Evolutionary conservation across 768 basidiomycete genomes (phyloP), one percentile per base, ranked within the genome.

Genomic region (Kwoniella newhampshirensis): DNA sequence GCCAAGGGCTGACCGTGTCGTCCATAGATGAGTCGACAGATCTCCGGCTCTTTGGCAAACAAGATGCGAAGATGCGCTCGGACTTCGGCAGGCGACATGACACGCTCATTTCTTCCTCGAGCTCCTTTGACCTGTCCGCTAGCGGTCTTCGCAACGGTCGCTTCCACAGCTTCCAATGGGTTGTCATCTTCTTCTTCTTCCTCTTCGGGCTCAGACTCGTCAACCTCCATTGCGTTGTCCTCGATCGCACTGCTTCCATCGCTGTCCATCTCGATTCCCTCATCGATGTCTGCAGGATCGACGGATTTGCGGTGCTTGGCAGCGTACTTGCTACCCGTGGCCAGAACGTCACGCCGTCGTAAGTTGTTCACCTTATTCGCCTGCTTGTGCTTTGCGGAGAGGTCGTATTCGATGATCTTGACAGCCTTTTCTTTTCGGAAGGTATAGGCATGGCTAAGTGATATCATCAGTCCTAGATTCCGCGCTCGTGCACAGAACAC

Each of bases 381-480:
- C 42, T 75, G 81, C 76, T 89, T 91, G 74, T 91, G 86, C 76
- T 91, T 94, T 1, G 75, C 48, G 5, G 89, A 81, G 28, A 98
- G 81, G 66, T 93, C 92, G 70, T 90, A 89, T 78, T 98, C 92
- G 71, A 98, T 87, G 53, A 99, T 82, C 78, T 97, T 98, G 48
- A 88, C 90, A 75, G 88, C 82, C 0, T 89, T 91, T 71, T 99
- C 96, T 76, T 91, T 97, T 51, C 93, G 87, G 77, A 88, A 91
- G 0, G 91, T 90, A 73, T 89, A 92, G 2, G 83, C 85, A 64
- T 82, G 77, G 26, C 91, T 93, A 63, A 1, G 40, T 25, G 12
- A 30, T 13, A 6, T 32, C 32, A 32, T 32, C 21, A 25, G 15
- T 44, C 36, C 6, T n/a, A 17, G 17, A 9, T n/a, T n/a, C n/a